Evolutionary conservation across 1,139 yeast genomes (phyloP).

Genomic region (Protomyces lactucae-debilis): DNA sequence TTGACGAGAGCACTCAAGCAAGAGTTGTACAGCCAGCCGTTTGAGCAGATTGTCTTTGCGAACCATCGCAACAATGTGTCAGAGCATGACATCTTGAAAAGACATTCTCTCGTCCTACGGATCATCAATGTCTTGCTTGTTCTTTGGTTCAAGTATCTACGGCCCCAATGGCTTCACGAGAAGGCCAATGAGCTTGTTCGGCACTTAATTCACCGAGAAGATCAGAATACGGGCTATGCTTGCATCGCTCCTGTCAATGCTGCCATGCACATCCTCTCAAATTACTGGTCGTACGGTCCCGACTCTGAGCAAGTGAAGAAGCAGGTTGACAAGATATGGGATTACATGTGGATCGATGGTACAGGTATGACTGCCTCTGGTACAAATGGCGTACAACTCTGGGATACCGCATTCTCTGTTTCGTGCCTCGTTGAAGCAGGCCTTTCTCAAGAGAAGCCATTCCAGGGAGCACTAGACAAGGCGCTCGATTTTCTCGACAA

Average conservation of each 20-base stretch:
- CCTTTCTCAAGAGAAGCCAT: constrained; percentile 58
- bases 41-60: constrained; percentile 61
- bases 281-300: constrained; percentile 62
- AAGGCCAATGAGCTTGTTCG: constrained; percentile 53
- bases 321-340: constrained; percentile 61
- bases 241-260: constrained; percentile 93
- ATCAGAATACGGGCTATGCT: constrained; percentile 69
- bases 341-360: constrained; percentile 76
- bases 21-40: constrained; percentile 73
- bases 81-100: constrained; percentile 88
- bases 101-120: constrained; percentile 70
- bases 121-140: constrained; percentile 57
- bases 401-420: constrained; percentile 91
- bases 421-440: constrained; percentile 82
- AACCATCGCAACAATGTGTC: constrained; percentile 77
- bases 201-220: constrained; percentile 66
- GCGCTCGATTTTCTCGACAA: constrained; percentile 70
- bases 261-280: constrained; percentile 74
- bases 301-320: constrained; percentile 58
- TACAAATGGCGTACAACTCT: constrained; percentile 94
- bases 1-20: constrained; percentile 57
- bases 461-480: constrained; percentile 54
- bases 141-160: constrained; percentile 58
- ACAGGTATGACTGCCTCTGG: constrained; percentile 94
- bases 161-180: constrained; percentile 70